Evolutionary conservation across 345 rosid genomes (phyloP), one percentile per base, ranked within the genome.

Genomic region (Rhodamnia argentea): DNA sequence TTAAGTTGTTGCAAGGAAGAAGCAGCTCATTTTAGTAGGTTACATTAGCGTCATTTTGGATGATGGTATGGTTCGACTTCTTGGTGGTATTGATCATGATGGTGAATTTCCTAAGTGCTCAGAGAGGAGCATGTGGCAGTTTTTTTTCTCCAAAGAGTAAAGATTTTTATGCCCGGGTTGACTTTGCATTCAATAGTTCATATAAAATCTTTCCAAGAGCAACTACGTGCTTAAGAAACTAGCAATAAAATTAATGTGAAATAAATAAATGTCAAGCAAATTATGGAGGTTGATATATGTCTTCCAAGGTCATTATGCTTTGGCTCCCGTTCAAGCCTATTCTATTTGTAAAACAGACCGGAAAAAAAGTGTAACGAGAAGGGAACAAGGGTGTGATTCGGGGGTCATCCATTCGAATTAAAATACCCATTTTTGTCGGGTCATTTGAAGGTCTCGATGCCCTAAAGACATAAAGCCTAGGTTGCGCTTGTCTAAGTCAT

Each of bases 401-500:
- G 55, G 51, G 83, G 84, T 81, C 82, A 52, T 22, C 82, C 44
- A 58, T 78, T 55, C 27, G 26, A 44, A 40, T 62, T 82, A 82
- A 85, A 51, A 52, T 70, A 70, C 26, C 47, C 47, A 70, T 37
- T 37, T 32, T 2, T 26, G 52, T 44, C 70, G 44, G 85, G 88
- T 87, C 87, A 87, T 85, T 93, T 92, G 92, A 90, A 90, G 87
- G 92, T 92, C 94, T 92, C 93, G 90, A 89, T 87, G 91, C 82
- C 82, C 50, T 4, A 42, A 55, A 78, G 22, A 70, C 81, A 44
- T 84, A 51, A 60, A 60, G 51, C 87, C 60, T 84, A 85, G 85
- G 88, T 60, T 85, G 84, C 51, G 15, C 57, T 82, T 70, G 81
- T 70, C 81, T 24, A 70, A 18, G 81, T 70, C 81, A 70, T 70